phyloP scores from a whole-genome alignment of 1,284 basidiomycete species.

The Mycosarcoma maydis region DNA sequence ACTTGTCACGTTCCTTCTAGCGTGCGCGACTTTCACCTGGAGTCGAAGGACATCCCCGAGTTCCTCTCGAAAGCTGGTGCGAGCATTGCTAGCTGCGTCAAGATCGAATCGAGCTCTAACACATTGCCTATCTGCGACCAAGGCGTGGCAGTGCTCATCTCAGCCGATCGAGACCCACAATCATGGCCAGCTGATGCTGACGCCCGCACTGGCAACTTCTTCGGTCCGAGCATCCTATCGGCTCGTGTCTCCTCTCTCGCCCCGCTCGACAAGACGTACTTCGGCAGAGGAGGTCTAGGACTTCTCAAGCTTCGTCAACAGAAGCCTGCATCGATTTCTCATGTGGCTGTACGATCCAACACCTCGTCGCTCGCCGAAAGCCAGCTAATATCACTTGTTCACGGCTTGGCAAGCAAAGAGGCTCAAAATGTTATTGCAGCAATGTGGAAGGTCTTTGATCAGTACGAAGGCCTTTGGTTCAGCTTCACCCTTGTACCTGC shows the following conservation, averaged over 20 bases:
- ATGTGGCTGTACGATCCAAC: conserved; percentile 11
- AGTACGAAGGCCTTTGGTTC: conserved; percentile 53
- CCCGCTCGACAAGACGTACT: conserved; percentile 22
- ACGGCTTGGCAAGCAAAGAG: conserved; percentile 10
- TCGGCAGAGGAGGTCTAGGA: conserved; percentile 44
- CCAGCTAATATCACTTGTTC: conserved; percentile 10
- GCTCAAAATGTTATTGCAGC: conserved; percentile 9
- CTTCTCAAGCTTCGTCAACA: conserved; percentile 32
- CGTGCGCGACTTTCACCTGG: conserved; percentile 31
- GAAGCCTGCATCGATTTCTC: neutral
- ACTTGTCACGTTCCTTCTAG: neutral
- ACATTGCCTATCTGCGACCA: neutral
- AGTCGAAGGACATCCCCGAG: conserved; percentile 29
- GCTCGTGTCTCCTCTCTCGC: conserved; percentile 11
- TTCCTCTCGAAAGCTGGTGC: conserved; percentile 28
- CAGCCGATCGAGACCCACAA: conserved; percentile 42
- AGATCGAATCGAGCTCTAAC: conserved; percentile 2
- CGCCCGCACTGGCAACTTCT: conserved; percentile 14
- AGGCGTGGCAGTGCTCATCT: conserved; percentile 45
- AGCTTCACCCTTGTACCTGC: conserved; percentile 23
- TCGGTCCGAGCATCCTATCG: conserved; percentile 39
- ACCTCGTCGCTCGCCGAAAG: neutral
- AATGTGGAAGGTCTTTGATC: conserved; percentile 44
- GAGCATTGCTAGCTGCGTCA: conserved; percentile 1
- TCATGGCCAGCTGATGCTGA: conserved; percentile 15